These are phyloP conservation scores for Herpotrichia juniperi DNA, from an alignment of 2,329 filamentous ascomycete genomes.

Conservation along the genomic window DNA sequence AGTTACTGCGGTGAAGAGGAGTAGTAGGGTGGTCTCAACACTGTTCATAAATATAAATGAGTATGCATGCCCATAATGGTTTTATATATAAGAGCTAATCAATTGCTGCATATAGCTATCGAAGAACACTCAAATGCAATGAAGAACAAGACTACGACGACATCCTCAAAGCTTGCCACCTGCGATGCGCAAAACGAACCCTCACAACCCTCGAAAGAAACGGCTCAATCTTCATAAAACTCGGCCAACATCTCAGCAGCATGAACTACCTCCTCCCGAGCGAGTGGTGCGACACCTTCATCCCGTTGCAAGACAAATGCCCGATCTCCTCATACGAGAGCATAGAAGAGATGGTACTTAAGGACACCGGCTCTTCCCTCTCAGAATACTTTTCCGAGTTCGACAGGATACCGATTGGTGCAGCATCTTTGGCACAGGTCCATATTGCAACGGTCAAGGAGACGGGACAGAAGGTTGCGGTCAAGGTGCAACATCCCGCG, in stretches of 20 bases:
- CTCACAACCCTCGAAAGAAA: constrained; percentile 90
- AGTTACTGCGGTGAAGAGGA: constrained; percentile 77
- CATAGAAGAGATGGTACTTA: constrained; percentile 82
- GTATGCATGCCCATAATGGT: constrained; percentile 56
- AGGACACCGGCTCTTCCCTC: constrained; percentile 80
- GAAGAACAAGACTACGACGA: constrained; percentile 69
- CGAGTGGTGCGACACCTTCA: constrained; percentile 95
- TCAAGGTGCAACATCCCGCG: constrained; percentile 94
- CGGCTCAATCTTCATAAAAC: constrained; percentile 97
- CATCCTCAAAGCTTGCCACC: constrained; percentile 83
- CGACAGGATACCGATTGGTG: constrained; percentile 79
- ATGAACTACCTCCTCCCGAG: constrained; percentile 91
- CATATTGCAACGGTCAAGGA: constrained; percentile 85
- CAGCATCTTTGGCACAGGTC: constrained; percentile 92
- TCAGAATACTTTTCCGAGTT: constrained; percentile 89
- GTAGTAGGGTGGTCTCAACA: constrained; percentile 76
- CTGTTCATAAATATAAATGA: constrained; percentile 87
- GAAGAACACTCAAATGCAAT: constrained; percentile 76
- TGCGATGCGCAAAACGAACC: constrained; percentile 88
- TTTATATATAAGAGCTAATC: constrained; percentile 18
- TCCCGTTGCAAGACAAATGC: constrained; percentile 94
- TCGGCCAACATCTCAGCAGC: constrained; percentile 93
- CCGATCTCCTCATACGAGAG: constrained; percentile 89
- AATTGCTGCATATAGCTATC: constrained; percentile 69
- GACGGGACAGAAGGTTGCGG: constrained; percentile 84